These are phyloP conservation scores for Cadophora malorum DNA, from an alignment of 2,329 filamentous ascomycete species.

Conservation along the genomic window DNA sequence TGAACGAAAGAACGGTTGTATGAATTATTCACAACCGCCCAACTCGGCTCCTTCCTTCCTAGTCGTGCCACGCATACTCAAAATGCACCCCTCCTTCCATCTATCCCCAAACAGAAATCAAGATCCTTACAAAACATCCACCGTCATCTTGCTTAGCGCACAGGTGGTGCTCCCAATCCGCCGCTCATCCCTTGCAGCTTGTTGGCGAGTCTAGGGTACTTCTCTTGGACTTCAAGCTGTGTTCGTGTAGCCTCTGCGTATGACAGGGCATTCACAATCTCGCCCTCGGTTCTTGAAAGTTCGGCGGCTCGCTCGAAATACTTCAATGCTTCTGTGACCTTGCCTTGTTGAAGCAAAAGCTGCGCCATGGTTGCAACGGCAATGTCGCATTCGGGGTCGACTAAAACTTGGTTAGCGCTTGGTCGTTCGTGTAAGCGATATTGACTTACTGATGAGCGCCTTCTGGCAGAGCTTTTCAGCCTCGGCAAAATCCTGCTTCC, in stretches of 20 bases:
- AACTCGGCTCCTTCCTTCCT: conserved; percentile 14
- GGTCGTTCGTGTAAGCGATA: conserved; percentile 1
- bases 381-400: conserved; percentile 98
- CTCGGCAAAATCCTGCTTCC: conserved; percentile 95
- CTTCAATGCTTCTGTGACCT: conserved; percentile 91
- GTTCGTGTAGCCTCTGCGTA: conserved; percentile 97
- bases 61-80: conserved; percentile 25
- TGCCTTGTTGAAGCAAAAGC: conserved; percentile 94
- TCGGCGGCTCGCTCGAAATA: conserved; percentile 98
- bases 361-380: conserved; percentile 99
- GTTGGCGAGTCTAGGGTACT: conserved; percentile 80
- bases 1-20: conserved; percentile 26
- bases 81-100: conserved; percentile 21
- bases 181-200: conserved; percentile 70
- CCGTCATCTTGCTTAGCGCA: conserved; percentile 37
- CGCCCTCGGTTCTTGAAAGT: conserved; percentile 89
- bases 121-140: conserved; percentile 6
- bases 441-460: conserved; percentile 88
- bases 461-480: conserved; percentile 97
- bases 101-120: conserved; percentile 18
- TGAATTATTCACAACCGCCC: conserved; percentile 23
- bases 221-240: conserved; percentile 89
- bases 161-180: conserved; percentile 38
- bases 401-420: conserved; percentile 53
- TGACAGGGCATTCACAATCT: conserved; percentile 94